Evolutionary conservation across 2,329 filamentous ascomycete species (phyloP), one percentile per base, ranked within the genome.

Genomic region (Periconia macrospinosa): DNA sequence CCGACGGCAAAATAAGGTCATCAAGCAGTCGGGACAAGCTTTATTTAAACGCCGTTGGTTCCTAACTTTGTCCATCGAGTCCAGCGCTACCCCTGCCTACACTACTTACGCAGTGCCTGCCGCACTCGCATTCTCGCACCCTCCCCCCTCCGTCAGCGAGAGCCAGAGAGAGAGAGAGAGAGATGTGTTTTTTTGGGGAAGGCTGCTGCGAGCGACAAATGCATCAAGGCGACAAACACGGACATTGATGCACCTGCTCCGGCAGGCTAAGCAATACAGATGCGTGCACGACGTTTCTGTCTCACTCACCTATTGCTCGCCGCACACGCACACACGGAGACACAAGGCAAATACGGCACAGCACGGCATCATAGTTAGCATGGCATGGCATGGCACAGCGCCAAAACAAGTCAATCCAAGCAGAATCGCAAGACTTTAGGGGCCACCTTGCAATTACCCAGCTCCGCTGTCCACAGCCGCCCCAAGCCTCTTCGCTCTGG

Each of bases 1-100:
- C 63, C 63, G 64, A 70, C 65, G 67, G 67, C 58, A 62, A 67
- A 66, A 68, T 65, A 70, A 68, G 65, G 64, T 45, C 66, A 57
- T 61, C 65, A 62, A 62, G 60, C 62, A 59, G 67, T 63, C 65
- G 63, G 55, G 62, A 63, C 68, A 71, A 73, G 70, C 69, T 73
- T 72, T 73, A 62, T 66, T 67, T 64, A 65, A 66, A 69, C 63
- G 66, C 66, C 64, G 66, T 65, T 69, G 61, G 57, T 60, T 65
- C 59, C 58, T 57, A 56, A 54, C 60, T 60, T 56, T 58, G 60
- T 57, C 60, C 61, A 59, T 48, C 56, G 13, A 57, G 52, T 45
- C 47, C 49, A 35, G 50, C 46, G 17, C 15, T 20, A 48, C 17
- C 46, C 33, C 19, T 44, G 18, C 42, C n/a, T 37, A 37, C 23